A percentile compares a stretch with the other conserved stretches of the same genome.
Evolutionary conservation across 768 basidiomycete species (phyloP).

Genomic region (Lyophyllum decastes): DNA sequence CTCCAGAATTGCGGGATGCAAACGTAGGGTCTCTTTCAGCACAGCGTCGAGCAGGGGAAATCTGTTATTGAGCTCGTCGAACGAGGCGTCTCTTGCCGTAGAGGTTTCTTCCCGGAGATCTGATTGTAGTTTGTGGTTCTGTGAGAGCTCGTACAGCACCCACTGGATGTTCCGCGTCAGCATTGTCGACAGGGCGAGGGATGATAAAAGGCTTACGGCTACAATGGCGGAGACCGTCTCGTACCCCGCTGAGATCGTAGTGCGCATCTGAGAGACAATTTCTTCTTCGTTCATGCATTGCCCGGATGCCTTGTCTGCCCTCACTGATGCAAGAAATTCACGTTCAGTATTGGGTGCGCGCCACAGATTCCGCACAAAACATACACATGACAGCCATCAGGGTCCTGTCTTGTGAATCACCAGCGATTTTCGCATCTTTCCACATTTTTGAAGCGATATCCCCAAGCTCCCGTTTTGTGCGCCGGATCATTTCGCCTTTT

Average conservation of each 20-base stretch:
- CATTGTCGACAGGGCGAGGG: not conserved
- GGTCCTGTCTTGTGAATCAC: conserved; percentile 45
- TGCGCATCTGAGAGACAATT: conserved; percentile 61
- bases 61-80: conserved; percentile 49
- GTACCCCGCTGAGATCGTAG: conserved; percentile 63
- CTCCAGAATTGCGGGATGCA: conserved; percentile 64
- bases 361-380: conserved; percentile 11
- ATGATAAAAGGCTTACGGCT: conserved; percentile 31
- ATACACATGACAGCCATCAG: conserved; percentile 59
- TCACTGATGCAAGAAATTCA: conserved; percentile 24
- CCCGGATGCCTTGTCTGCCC: conserved; percentile 43
- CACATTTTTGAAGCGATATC: conserved; percentile 52
- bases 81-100: conserved; percentile 45
- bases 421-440: conserved; percentile 50
- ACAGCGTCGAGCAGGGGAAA: conserved; percentile 62
- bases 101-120: conserved; percentile 57
- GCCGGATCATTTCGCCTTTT: conserved; percentile 59
- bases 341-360: not conserved
- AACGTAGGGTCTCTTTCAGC: conserved; percentile 59
- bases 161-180: conserved; percentile 41
- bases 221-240: conserved; percentile 49
- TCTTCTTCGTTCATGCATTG: conserved; percentile 47
- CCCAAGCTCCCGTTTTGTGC: conserved; percentile 55
- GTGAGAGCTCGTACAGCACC: conserved; percentile 64
- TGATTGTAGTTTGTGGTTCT: conserved; percentile 50